Evolutionary conservation across 2,329 filamentous ascomycete genomes (phyloP).

Genomic region (Trichophyton mentagrophytes): DNA sequence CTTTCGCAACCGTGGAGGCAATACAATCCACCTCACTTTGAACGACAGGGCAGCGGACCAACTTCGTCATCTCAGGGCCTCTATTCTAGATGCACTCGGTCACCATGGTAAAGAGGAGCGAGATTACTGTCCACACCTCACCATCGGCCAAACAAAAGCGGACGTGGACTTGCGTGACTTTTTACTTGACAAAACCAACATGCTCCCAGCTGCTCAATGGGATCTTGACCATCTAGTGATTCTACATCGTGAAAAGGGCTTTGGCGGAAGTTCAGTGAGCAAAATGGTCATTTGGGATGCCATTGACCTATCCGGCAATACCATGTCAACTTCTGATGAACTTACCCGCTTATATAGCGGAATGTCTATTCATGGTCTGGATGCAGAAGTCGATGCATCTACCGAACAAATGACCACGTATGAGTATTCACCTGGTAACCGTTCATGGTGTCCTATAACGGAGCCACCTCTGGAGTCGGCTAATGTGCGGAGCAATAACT

Average conservation of each 20-base stretch:
- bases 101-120: slow-evolving; percentile 13
- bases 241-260: slow-evolving; percentile 38
- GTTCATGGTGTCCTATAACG: slow-evolving; percentile 18
- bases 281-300: slow-evolving; percentile 48
- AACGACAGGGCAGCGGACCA: slow-evolving; percentile 1
- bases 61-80: slow-evolving; percentile 25
- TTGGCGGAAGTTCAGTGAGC: slow-evolving; percentile 18
- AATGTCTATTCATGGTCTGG: background rate
- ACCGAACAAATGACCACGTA: slow-evolving; percentile 17
- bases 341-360: background rate
- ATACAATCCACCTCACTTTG: slow-evolving; percentile 36
- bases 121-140: slow-evolving; percentile 42
- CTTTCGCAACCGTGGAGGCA: slow-evolving; percentile 40
- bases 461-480: slow-evolving; percentile 6
- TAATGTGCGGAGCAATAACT: background rate
- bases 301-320: slow-evolving; percentile 21
- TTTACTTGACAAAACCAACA: slow-evolving; percentile 40
- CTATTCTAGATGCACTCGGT: slow-evolving; percentile 27
- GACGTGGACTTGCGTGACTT: slow-evolving; percentile 37
- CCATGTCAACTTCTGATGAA: background rate
- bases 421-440: slow-evolving; percentile 17
- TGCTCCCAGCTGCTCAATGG: slow-evolving; percentile 41
- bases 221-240: slow-evolving; percentile 39
- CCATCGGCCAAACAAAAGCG: slow-evolving; percentile 47
- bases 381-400: background rate